Evolutionary conservation across 2,329 filamentous ascomycete species (phyloP).

Genomic region (Cryoendolithus antarcticus): DNA sequence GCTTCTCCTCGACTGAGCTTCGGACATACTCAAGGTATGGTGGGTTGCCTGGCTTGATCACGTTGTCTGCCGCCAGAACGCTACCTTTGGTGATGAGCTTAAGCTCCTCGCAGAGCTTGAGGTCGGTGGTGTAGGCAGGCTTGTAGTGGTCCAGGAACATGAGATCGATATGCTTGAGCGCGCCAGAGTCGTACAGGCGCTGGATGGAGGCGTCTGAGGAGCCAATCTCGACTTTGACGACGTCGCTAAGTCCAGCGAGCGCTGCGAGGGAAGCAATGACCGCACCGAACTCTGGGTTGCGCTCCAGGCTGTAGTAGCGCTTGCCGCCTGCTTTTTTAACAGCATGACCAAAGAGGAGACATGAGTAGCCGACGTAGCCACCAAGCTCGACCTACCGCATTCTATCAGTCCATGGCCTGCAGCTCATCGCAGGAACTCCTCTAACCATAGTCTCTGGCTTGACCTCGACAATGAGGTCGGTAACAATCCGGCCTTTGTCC

Average conservation of each 20-base stretch:
- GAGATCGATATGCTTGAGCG: conserved; percentile 51
- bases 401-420: conserved; percentile 9
- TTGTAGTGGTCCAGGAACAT: conserved; percentile 76
- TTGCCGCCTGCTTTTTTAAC: conserved; percentile 51
- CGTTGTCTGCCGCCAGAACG: conserved; percentile 57
- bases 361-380: conserved; percentile 72
- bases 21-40: conserved; percentile 60
- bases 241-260: conserved; percentile 57
- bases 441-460: conserved; percentile 54
- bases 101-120: conserved; percentile 65
- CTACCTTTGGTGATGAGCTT: conserved; percentile 50
- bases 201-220: conserved; percentile 54
- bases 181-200: conserved; percentile 43
- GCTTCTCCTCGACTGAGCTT: conserved; percentile 51
- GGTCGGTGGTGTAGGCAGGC: conserved; percentile 58
- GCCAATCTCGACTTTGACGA: conserved; percentile 60
- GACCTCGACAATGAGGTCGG: conserved; percentile 51
- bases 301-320: conserved; percentile 59
- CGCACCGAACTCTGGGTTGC: conserved; percentile 60
- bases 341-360: conserved; percentile 60
- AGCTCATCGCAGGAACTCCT: background rate
- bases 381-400: conserved; percentile 54
- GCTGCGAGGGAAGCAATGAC: conserved; percentile 58
- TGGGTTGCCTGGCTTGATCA: conserved; percentile 59
- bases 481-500: conserved; percentile 60